Percentiles rank a stretch among this genome's conserved stretches.
Conservation (phyloP, 164 flowering plant genomes). For the Platanus orientalis region DNA sequence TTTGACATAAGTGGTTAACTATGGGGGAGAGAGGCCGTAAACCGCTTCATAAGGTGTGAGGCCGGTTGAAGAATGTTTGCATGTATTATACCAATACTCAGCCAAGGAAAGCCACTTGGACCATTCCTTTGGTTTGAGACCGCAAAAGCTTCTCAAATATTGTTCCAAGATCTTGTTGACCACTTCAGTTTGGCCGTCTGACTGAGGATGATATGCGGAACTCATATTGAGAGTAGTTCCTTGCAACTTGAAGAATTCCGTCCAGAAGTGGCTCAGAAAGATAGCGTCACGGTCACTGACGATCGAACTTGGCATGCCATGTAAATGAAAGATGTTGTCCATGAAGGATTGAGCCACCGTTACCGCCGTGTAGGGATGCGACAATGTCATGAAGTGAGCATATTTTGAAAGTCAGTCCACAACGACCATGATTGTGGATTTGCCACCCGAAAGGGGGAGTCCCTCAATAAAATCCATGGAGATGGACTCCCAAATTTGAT, state of each 20-base stretch:
- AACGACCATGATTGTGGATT: not conserved
- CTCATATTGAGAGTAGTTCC: too few relatives aligned
- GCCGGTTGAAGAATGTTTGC: not conserved
- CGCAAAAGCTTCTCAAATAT: not conserved
- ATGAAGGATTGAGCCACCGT: not conserved
- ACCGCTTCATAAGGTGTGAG: not conserved
- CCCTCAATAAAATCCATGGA: slow-evolving; percentile 14
- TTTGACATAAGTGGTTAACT: too few relatives aligned
- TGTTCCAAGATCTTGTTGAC: too few relatives aligned
- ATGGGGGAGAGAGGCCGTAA: not conserved
- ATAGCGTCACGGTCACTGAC: slow-evolving; percentile 4
- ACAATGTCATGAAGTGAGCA: not conserved
- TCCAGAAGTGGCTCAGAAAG: not conserved
- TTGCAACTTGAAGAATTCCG: too few relatives aligned
- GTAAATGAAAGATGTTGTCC: not conserved
- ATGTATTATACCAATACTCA: slow-evolving; percentile 3
- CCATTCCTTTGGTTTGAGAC: not conserved
- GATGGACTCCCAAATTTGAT: slow-evolving; percentile 1
- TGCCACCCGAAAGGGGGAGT: not conserved
- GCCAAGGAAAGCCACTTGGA: not conserved
- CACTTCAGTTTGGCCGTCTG: too few relatives aligned
- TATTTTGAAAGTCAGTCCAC: not conserved
- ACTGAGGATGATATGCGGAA: too few relatives aligned
- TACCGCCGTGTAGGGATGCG: not conserved
- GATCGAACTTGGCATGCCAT: too few relatives aligned